These are phyloP conservation scores for Lactifluus pinguis DNA, from an alignment of 768 basidiomycete genomes.

Conservation along the genomic window DNA sequence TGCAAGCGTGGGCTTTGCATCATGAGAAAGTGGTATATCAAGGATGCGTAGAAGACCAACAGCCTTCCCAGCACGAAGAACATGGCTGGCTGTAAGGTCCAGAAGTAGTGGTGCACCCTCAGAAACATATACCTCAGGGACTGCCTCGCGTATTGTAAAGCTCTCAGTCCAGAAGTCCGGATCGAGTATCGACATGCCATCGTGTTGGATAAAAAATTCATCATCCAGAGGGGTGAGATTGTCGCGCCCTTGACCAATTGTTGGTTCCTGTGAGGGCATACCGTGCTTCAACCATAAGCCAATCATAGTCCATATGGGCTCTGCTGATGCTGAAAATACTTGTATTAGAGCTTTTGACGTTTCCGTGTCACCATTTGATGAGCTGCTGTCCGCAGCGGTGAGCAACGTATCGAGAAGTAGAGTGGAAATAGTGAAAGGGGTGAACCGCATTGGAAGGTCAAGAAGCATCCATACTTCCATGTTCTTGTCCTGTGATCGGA, in stretches of 20 bases:
- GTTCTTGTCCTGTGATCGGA: conserved; percentile 20
- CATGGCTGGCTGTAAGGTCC: conserved; percentile 44
- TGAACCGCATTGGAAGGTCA: conserved; percentile 30
- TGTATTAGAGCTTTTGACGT: conserved; percentile 50
- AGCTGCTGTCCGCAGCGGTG: conserved; percentile 44
- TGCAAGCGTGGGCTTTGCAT: neutral
- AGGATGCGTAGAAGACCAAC: conserved; percentile 65
- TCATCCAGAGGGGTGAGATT: conserved; percentile 38
- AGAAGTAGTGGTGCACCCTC: conserved; percentile 51
- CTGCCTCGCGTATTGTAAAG: conserved; percentile 44
- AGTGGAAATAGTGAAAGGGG: conserved; percentile 47
- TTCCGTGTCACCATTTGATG: conserved; percentile 47
- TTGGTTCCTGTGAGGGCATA: conserved; percentile 39
- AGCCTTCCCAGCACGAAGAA: conserved; percentile 67
- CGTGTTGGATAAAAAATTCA: conserved; percentile 77
- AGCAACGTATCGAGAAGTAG: conserved; percentile 57
- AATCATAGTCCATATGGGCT: conserved; percentile 68
- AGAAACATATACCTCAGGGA: conserved; percentile 22
- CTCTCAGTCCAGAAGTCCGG: conserved; percentile 78
- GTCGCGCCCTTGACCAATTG: neutral
- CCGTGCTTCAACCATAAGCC: conserved; percentile 66
- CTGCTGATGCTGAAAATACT: conserved; percentile 53
- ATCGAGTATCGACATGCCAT: conserved; percentile 44
- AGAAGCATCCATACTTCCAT: conserved; percentile 34
- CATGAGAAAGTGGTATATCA: conserved; percentile 22